A percentile compares a stretch with the other conserved stretches of the same genome.
phyloP scores from a whole-genome alignment of 805 yeast genomes.

The Lachancea meyersii region DNA sequence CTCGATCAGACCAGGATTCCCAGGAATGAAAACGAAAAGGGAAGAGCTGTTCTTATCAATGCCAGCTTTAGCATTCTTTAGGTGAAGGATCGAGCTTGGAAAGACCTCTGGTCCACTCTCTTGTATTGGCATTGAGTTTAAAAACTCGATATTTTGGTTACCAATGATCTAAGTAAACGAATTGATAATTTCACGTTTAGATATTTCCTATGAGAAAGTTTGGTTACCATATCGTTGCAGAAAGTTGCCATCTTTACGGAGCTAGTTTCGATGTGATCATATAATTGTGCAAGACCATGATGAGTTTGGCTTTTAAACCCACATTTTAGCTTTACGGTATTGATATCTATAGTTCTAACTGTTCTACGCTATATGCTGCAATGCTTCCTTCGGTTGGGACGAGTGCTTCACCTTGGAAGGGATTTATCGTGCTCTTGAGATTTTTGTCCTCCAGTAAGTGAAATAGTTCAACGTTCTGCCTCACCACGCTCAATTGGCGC shows the following conservation, averaged over 20 bases:
- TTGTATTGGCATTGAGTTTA: background rate
- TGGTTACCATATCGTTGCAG: no score
- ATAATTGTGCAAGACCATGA: no score
- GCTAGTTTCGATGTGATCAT: no score
- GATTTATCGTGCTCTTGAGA: constrained; percentile 6
- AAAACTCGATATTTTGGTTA: no score
- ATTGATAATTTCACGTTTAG: no score
- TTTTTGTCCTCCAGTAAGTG: constrained; percentile 20
- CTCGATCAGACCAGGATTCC: constrained; percentile 69
- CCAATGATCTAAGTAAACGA: no score
- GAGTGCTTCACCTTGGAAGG: constrained; percentile 7
- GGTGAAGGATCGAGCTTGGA: constrained; percentile 21
- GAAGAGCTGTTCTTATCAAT: constrained; percentile 17
- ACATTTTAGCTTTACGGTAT: no score
- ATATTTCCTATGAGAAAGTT: no score
- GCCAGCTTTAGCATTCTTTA: background rate
- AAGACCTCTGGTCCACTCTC: constrained; percentile 4
- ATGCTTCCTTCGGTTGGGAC: constrained; percentile 13
- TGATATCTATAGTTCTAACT: constrained; percentile 19
- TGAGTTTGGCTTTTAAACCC: no score
- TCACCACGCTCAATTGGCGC: constrained; percentile 23
- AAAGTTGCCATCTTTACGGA: no score
- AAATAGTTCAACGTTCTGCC: constrained; percentile 29
- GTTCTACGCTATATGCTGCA: constrained; percentile 29
- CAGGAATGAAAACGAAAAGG: constrained; percentile 59